Base-by-base conservation (phyloP, 805 yeast genomes). In the Metschnikowia noctiluminum region DNA sequence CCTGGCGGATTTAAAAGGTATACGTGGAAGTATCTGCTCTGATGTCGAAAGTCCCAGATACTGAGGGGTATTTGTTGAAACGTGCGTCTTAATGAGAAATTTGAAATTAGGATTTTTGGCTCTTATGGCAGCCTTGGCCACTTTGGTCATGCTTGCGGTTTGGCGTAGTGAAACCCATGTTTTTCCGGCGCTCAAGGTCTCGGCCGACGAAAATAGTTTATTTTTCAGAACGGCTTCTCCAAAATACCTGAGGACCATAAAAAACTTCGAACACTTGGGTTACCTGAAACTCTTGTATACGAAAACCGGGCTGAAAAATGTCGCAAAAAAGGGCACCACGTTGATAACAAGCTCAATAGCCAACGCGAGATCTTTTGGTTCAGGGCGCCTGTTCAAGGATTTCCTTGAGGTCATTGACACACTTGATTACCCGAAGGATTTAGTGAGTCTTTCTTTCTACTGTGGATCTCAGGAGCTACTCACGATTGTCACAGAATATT, bases 361-460 rank as follows among this genome's bases (percentile, higher is more conserved):
- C 1, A 55, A 56, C 45, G 51, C 52, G 11, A 53, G 45, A 7
- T 60, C 77, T 3, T 77, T 71, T 44, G 80, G 80, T 0, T 50
- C 49, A 3, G 64, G 53, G 3, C 61, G 73, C 31, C 42, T 54
- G 0, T 65, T 76, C 42, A 41, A 45, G 1, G 71, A 71, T 46
- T 69, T 71, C 39, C 56, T 74, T 41, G 45, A 59, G 2, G 62
- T 69, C 1, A 48, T 75, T 21, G 43, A 48, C 7, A 30, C 62
- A 2, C 55, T 74, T 15, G 62, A 65, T 1, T 62, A 62, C 58
- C 42, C 61, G 41, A 50, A 43, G 53, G 30, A 15, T 15, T 38
- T 39, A 14, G 39, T 58, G 14, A 62, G 62, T 32, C 50, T 67
- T 12, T 72, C 71, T 2, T 53, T 72, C 6, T 57, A 68, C 37